A percentile compares a stretch with the other conserved stretches of the same genome.
Conservation (phyloP, 192 early-diverging fungal genomes). For the Polychytrium aggregatum region DNA sequence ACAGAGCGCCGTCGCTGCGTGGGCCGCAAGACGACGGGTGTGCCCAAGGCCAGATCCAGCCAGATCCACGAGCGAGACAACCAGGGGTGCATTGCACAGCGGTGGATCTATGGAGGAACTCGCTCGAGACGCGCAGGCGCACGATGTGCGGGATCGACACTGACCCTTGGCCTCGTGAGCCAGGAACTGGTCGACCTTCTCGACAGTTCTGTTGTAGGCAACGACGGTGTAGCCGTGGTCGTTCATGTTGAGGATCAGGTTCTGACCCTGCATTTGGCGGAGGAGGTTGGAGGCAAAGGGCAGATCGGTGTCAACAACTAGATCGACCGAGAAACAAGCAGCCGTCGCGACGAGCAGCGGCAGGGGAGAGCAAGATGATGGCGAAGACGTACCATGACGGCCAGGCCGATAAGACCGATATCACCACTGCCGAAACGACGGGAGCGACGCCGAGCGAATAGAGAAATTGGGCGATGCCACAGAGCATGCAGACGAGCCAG, state of each 20-base stretch:
- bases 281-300: neutral
- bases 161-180: conserved; percentile 93
- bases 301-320: neutral
- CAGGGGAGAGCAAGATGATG: neutral
- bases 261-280: conserved; percentile 71
- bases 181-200: conserved; percentile 91
- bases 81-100: no score
- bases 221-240: conserved; percentile 81
- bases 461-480: no score
- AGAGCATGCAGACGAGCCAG: no score
- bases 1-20: no score
- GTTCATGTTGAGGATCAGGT: conserved; percentile 97
- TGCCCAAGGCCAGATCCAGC: no score
- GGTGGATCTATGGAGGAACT: no score
- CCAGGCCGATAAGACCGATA: conserved; percentile 97
- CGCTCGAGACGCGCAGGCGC: no score
- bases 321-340: neutral
- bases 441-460: no score
- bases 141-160: neutral
- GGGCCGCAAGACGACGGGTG: no score
- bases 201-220: conserved; percentile 91
- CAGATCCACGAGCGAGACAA: no score
- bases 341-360: neutral
- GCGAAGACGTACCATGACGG: conserved; percentile 91
- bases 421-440: conserved; percentile 52